These are phyloP conservation scores for Spathaspora arborariae DNA, from an alignment of 805 yeast species.

Conservation along the genomic window DNA sequence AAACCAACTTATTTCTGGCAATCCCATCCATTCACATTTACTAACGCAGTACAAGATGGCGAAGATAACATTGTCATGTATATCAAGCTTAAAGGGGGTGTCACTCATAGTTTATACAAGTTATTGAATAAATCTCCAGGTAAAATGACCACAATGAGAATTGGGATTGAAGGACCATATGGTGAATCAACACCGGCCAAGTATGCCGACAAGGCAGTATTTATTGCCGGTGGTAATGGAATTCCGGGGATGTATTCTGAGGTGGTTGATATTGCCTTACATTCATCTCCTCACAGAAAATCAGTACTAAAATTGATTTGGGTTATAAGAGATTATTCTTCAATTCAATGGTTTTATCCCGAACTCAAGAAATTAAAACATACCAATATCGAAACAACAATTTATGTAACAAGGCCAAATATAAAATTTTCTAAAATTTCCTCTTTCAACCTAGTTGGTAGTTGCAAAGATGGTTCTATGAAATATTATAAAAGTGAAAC, in stretches of 20 bases:
- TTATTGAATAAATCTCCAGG: conserved; percentile 10
- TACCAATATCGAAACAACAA: conserved; percentile 20
- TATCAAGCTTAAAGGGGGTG: conserved; percentile 32
- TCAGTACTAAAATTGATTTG: conserved; percentile 60
- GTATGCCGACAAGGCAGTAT: conserved; percentile 23
- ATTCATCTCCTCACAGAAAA: too few relatives aligned
- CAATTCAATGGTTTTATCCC: conserved; percentile 45
- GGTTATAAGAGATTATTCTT: conserved; percentile 53
- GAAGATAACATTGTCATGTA: conserved; percentile 22
- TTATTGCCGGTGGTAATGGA: conserved; percentile 39
- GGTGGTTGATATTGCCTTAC: too few relatives aligned
- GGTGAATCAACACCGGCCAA: too few relatives aligned
- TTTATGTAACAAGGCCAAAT: conserved; percentile 26
- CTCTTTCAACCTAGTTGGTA: too few relatives aligned
- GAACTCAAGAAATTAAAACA: conserved; percentile 30
- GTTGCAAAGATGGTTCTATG: too few relatives aligned
- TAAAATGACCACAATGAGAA: conserved; percentile 18
- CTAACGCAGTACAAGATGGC: conserved; percentile 21
- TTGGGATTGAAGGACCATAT: conserved; percentile 37
- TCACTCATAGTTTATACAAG: conserved; percentile 21
- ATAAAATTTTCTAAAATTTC: not conserved
- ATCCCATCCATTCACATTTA: conserved; percentile 54
- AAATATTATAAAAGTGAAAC: too few relatives aligned
- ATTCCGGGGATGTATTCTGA: too few relatives aligned
- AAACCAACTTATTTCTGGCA: conserved; percentile 41